Evolutionary conservation across 2,329 filamentous ascomycete genomes (phyloP).

Genomic region (Epichloe sibirici): DNA sequence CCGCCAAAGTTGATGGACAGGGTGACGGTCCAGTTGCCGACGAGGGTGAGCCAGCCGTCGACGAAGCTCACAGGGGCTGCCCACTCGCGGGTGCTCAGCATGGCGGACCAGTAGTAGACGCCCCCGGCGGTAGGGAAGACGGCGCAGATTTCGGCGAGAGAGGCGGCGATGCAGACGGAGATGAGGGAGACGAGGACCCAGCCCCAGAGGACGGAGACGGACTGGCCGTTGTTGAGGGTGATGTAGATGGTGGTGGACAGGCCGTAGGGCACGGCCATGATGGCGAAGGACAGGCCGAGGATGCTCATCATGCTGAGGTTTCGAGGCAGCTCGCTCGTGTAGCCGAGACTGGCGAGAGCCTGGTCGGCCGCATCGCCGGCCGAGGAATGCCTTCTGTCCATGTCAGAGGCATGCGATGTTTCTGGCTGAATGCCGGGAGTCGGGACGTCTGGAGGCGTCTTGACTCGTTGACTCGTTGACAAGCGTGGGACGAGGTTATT

Average conservation of each 20-base stretch:
- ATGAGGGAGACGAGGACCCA: constrained; percentile 50
- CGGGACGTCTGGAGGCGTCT: background rate
- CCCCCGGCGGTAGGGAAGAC: constrained; percentile 51
- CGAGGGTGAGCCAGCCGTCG: constrained; percentile 63
- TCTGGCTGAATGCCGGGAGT: background rate
- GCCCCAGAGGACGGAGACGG: constrained; percentile 65
- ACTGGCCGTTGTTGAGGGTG: constrained; percentile 57
- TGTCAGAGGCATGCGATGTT: background rate
- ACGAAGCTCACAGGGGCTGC: constrained; percentile 55
- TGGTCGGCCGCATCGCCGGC: constrained; percentile 23
- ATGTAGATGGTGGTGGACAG: constrained; percentile 35
- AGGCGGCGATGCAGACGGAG: constrained; percentile 59
- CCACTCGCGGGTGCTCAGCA: constrained; percentile 48
- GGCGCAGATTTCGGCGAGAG: constrained; percentile 60
- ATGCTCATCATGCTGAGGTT: constrained; percentile 38
- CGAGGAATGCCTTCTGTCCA: constrained; percentile 8
- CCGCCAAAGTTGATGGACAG: constrained; percentile 62
- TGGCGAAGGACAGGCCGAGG: constrained; percentile 37
- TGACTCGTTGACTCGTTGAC: too few relatives aligned
- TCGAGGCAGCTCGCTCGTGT: constrained; percentile 36
- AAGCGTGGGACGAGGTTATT: background rate
- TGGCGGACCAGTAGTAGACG: constrained; percentile 64
- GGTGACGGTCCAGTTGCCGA: constrained; percentile 59
- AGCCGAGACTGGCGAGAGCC: constrained; percentile 34
- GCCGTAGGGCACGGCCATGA: constrained; percentile 39